Conservation (phyloP, 192 early-diverging fungal species). For the Umbelopsis vinacea region DNA sequence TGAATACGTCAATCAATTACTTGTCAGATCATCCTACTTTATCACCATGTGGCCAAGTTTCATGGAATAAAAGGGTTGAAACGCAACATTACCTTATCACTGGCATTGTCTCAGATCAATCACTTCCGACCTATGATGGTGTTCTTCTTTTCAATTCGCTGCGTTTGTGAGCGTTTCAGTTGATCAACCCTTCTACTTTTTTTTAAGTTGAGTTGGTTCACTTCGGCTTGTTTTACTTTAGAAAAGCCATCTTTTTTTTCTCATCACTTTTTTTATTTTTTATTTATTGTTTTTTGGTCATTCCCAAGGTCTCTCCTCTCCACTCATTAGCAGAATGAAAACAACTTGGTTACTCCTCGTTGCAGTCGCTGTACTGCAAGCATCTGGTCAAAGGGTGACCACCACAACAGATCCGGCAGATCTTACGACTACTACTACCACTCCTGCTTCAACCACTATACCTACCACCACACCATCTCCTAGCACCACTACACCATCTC, state of each 20-base stretch:
- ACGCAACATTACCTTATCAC: not conserved
- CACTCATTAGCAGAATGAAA: not conserved
- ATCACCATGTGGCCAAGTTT: not conserved
- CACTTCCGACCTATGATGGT: too few relatives aligned
- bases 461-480: not conserved
- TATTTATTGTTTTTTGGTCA: too few relatives aligned
- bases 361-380: not conserved
- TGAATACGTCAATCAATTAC: not conserved
- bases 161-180: too few relatives aligned
- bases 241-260: too few relatives aligned
- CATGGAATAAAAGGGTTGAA: not conserved
- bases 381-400: not conserved
- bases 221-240: too few relatives aligned
- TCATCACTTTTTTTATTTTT: too few relatives aligned
- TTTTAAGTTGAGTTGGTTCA: too few relatives aligned
- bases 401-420: not conserved
- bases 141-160: too few relatives aligned
- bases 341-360: not conserved
- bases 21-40: too few relatives aligned
- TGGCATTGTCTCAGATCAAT: too few relatives aligned
- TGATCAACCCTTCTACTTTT: too few relatives aligned
- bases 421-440: not conserved
- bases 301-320: not conserved
- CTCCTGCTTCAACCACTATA: not conserved
- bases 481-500: not conserved